Percentiles rank a stretch among this genome's conserved stretches.
These are phyloP conservation scores for Pseudonitzschia multistriata DNA, from an alignment of 108 stramenopile genomes.

Conservation along the genomic window DNA sequence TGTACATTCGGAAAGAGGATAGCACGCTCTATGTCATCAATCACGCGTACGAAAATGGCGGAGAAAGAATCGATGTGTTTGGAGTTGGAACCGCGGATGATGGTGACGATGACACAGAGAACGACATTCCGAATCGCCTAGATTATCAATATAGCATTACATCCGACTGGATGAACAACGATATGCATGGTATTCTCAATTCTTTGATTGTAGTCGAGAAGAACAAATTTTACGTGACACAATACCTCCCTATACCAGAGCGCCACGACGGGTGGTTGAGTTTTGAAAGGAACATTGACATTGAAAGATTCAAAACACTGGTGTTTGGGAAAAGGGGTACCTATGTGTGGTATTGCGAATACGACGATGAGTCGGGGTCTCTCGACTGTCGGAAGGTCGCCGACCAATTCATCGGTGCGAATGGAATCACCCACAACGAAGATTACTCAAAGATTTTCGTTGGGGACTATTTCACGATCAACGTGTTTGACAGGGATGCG, in stretches of 20 bases:
- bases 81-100: not conserved
- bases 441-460: slow-evolving; percentile 41
- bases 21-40: slow-evolving; percentile 10
- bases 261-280: not conserved
- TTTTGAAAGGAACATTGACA: not conserved
- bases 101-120: not conserved
- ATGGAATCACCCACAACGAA: slow-evolving; percentile 11
- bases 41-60: slow-evolving; percentile 7
- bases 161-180: slow-evolving; percentile 13
- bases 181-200: slow-evolving; percentile 9
- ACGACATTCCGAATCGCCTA: not conserved
- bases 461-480: slow-evolving; percentile 51
- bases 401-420: not conserved
- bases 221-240: slow-evolving; percentile 12
- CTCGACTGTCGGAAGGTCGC: slow-evolving; percentile 3
- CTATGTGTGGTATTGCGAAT: slow-evolving; percentile 10
- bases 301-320: not conserved
- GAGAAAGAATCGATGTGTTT: slow-evolving; percentile 5
- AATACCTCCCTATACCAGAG: not conserved
- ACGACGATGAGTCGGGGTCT: not conserved
- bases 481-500: slow-evolving; percentile 16
- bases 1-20: slow-evolving; percentile 3
- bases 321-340: not conserved
- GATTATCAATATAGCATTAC: slow-evolving; percentile 5
- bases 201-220: not conserved